Evolutionary conservation across 495 filamentous ascomycete species (phyloP), one percentile per base, ranked within the genome.

Genomic region (Trichoderma asperelloides): DNA sequence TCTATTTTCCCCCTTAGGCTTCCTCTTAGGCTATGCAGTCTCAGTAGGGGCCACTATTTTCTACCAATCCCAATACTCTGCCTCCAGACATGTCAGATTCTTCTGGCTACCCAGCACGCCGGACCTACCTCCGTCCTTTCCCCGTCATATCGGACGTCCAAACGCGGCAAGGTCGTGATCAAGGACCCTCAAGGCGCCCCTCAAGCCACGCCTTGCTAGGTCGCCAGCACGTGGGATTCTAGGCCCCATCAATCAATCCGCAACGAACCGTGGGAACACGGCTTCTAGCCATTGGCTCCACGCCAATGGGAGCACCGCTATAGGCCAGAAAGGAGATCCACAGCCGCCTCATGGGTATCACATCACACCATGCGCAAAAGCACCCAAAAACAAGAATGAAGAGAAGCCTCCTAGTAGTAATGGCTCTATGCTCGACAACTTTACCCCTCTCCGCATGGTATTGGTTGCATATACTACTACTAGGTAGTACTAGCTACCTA

Each of bases 191-290:
- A 60, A 57, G 49, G 16, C 23, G 23, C 55, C 55, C 23, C 55
- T 30, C 49, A 21, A 57, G 43, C 43, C 43, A 47, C n/a, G 43
- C 43, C 43, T 47, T 47, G 43, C 43, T 47, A 47, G 43, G 13
- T 13, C 43, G 43, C 43, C 43, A 60, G 25, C 55, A 60, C 55
- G 55, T 60, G 55, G 55, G 55, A 60, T 28, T 60, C 55, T 30
- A 15, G 55, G 55, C 55, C 55, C 51, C 49, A 21, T 57, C 21
- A 5, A 23, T 27, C 49, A 23, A 23, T 23, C 15, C 49, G 18
- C 49, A 55, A n/a, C 43, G 43, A 47, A 47, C 43, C 43, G 43
- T 47, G 43, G 43, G 43, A 47, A 47, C 43, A 47, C 43, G n/a
- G n/a, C 15, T 47, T 4, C 43, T 47, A 13, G 43, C 43, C 4